Evolutionary conservation across 2,329 filamentous ascomycete species (phyloP).

Genomic region (Colletotrichum sp.): DNA sequence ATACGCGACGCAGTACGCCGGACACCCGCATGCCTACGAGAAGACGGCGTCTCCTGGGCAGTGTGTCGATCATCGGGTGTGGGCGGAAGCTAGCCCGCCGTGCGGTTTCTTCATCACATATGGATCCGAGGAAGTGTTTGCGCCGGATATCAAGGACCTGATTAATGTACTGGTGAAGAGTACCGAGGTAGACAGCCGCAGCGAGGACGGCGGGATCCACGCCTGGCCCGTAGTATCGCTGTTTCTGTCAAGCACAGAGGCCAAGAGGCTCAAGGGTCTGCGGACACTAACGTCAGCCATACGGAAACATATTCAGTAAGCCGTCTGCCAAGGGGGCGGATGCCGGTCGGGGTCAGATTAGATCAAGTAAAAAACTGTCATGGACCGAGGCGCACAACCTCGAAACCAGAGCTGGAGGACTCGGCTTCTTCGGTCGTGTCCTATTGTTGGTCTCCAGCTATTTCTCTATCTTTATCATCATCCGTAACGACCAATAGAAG

Average conservation of each 20-base stretch:
- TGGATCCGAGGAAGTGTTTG: conserved; percentile 79
- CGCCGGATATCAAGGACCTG: conserved; percentile 68
- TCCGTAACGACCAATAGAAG: conserved; percentile 24
- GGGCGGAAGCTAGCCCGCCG: conserved; percentile 68
- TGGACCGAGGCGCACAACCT: conserved; percentile 36
- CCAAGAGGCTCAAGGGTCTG: conserved; percentile 58
- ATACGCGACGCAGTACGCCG: conserved; percentile 74
- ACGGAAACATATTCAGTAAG: conserved; percentile 13
- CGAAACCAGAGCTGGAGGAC: conserved; percentile 51
- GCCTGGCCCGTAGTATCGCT: conserved; percentile 79
- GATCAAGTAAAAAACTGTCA: conserved; percentile 65
- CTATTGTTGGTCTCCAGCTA: conserved; percentile 30
- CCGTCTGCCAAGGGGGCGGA: background rate
- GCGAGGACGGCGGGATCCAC: conserved; percentile 73
- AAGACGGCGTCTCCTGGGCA: conserved; percentile 66
- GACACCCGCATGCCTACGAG: conserved; percentile 41
- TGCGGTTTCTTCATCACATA: conserved; percentile 73
- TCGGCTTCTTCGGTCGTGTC: conserved; percentile 52
- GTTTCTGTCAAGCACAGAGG: conserved; percentile 55
- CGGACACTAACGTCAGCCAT: conserved; percentile 29
- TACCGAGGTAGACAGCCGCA: conserved; percentile 58
- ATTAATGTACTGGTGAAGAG: conserved; percentile 58
- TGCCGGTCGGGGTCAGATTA: conserved; percentile 56
- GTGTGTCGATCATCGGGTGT: conserved; percentile 69
- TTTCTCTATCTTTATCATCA: conserved; percentile 46